Conservation (phyloP, 1,284 basidiomycete species). For the Filobasidium uniguttulatum region DNA sequence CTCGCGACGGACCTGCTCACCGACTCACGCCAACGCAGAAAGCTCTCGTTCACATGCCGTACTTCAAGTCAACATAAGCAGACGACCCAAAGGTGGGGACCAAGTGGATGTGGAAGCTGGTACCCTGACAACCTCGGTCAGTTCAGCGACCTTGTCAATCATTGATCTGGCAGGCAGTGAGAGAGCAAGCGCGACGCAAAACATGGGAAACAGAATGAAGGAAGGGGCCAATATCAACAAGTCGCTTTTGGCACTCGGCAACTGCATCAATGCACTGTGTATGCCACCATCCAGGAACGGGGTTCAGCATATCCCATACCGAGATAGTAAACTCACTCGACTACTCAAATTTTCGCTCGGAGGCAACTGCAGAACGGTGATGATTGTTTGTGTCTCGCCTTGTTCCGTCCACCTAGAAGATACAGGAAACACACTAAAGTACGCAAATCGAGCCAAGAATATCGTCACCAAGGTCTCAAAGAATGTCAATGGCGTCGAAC, state of each 20-base stretch:
- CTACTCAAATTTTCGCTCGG: constrained; percentile 91
- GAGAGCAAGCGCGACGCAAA: constrained; percentile 80
- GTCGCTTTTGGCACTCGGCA: constrained; percentile 82
- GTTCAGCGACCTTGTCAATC: constrained; percentile 79
- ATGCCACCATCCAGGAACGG: constrained; percentile 53
- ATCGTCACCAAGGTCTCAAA: constrained; percentile 85
- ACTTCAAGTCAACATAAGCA: constrained; percentile 78
- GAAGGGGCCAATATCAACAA: constrained; percentile 98
- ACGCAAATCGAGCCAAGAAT: constrained; percentile 89
- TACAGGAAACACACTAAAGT: constrained; percentile 89
- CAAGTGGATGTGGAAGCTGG: constrained; percentile 27
- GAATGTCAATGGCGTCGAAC: constrained; percentile 83
- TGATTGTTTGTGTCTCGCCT: constrained; percentile 92
- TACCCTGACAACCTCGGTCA: constrained; percentile 52
- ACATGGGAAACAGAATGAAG: constrained; percentile 94
- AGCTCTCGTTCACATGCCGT: constrained; percentile 94
- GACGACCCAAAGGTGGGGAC: constrained; percentile 45
- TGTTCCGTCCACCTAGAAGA: constrained; percentile 91
- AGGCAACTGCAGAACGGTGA: constrained; percentile 94
- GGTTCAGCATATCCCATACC: constrained; percentile 65
- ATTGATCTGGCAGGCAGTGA: constrained; percentile 95
- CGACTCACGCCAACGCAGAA: constrained; percentile 84
- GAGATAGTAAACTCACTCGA: constrained; percentile 91
- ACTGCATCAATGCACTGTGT: constrained; percentile 92
- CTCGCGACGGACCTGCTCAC: constrained; percentile 70